Base-by-base conservation (phyloP, 225 moss, liverwort and hornwort genomes). In the Marchantia polymorpha region DNA sequence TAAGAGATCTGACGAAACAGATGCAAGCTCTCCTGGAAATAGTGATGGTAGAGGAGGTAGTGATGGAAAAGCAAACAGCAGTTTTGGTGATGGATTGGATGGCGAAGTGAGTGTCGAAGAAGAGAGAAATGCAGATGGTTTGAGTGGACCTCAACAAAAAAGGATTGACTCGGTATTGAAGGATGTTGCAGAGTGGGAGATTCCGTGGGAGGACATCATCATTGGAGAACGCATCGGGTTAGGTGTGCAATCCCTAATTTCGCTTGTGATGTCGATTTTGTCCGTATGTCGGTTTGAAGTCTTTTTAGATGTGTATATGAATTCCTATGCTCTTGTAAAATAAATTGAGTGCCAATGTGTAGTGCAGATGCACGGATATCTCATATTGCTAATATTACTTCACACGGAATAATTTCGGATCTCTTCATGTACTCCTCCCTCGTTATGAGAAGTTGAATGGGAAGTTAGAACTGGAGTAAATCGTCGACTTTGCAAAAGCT, bases 141-240 rank as follows among this genome's bases (percentile, higher is more conserved):
- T 80, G 29, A 78, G 30, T 73, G 54, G 78, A 20, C 20, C 30
- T 75, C 11, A 74, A 64, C 84, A 79, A 49, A 79, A 30, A 76
- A 84, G 81, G 74, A 80, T 84, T 63, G 86, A 84, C 61, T 55
- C 77, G 3, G 73, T 86, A 16, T 82, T 86, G 19, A 64, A 63
- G 20, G 88, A 89, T 78, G 88, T 89, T 14, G 85, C 88, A 14
- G 85, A 85, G 72, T 88, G 88, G 85, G 85, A 88, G 78, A 85
- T 88, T 48, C 85, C 83, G 7, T 88, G 88, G 88, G 85, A 88
- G 17, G 85, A 88, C 56, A 73, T 88, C 31, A 66, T 85, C 23
- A 55, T 88, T 31, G 88, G 88, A 50, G 88, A 88, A 64, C 81
- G 88, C 27, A 88, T 88, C 78, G 88, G 88, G 7, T 76, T 88